Evolutionary conservation across 2,329 filamentous ascomycete species (phyloP), one percentile per base, ranked within the genome.

Genomic region (Aspergillus brasiliensis): DNA sequence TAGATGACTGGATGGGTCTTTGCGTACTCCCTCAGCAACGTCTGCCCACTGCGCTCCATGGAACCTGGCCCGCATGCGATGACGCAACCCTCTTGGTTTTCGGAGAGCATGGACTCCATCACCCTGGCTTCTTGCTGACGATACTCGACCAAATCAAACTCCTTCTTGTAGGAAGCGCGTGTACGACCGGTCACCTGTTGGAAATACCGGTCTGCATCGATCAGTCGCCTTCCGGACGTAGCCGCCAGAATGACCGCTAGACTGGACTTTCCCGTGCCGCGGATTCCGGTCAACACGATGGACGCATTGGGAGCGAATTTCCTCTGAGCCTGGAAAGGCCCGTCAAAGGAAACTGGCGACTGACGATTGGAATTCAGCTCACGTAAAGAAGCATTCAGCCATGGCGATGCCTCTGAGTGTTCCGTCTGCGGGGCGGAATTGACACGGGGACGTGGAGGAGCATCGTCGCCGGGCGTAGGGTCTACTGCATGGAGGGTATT

Each of bases 241-340:
- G 87, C 87, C 0, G 89, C 89, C 5, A 89, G 88, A 62, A 93
- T 91, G 51, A 93, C 84, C 13, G 88, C 90, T 10, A 93, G 78
- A 1, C 88, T 91, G 1, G 89, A 89, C 73, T 92, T 92, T 15
- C 90, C 90, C 5, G 88, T 86, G 10, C 90, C 90, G 13, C 88
- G 86, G 58, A 91, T 86, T 2, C 90, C 90, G 21, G 90, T 83
- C 17, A 93, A 80, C 6, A 92, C 84, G 57, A 93, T 86, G 1
- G 90, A 91, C 2, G 88, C 86, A 78, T 90, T 83, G 8, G 81
- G 73, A 8, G 80, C 76, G 68, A 89, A 90, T 17, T 61, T 67
- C 34, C 73, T 69, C 19, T 65, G 65, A 3, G 59, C 75, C 44
- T 72, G 49, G 63, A 71, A 44, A 67, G 65, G 62, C 1, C 65